Evolutionary conservation across 495 filamentous ascomycete species (phyloP).

Genomic region (Amorphotheca resinae): DNA sequence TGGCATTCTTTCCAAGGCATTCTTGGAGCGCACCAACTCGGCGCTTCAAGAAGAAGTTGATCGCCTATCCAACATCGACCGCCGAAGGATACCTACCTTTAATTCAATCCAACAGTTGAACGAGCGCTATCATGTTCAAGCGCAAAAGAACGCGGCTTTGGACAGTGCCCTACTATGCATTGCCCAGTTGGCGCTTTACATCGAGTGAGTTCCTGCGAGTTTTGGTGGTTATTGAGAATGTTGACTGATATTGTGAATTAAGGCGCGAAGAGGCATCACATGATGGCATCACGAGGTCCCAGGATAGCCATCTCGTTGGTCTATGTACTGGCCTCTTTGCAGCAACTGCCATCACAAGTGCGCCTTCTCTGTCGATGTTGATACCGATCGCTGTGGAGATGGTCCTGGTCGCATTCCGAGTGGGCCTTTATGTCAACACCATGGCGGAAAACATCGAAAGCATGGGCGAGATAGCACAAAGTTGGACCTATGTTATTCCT

Average conservation of each 20-base stretch:
- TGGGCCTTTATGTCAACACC: constrained; percentile 47
- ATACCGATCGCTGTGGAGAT: constrained; percentile 55
- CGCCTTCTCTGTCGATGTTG: constrained; percentile 54
- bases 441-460: constrained; percentile 38
- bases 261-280: constrained; percentile 35
- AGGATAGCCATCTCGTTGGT: constrained; percentile 41
- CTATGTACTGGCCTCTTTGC: constrained; percentile 66
- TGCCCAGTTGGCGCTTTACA: constrained; percentile 62
- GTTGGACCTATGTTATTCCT: constrained; percentile 45
- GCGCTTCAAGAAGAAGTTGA: constrained; percentile 53
- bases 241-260: constrained; percentile 13
- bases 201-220: constrained; percentile 45
- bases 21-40: constrained; percentile 49
- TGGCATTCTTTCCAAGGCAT: constrained; percentile 50
- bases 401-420: constrained; percentile 60
- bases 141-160: constrained; percentile 44
- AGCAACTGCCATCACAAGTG: constrained; percentile 55
- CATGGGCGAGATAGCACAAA: constrained; percentile 33
- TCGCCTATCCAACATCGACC: constrained; percentile 43
- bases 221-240: not conserved
- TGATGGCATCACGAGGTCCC: constrained; percentile 29
- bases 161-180: constrained; percentile 58
- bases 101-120: constrained; percentile 57
- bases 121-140: constrained; percentile 48
- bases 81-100: constrained; percentile 53